A percentile compares a stretch with the other conserved stretches of the same genome.
Evolutionary conservation across 2,329 filamentous ascomycete genomes (phyloP).

Genomic region (Phaeophleospora eucalypticola): DNA sequence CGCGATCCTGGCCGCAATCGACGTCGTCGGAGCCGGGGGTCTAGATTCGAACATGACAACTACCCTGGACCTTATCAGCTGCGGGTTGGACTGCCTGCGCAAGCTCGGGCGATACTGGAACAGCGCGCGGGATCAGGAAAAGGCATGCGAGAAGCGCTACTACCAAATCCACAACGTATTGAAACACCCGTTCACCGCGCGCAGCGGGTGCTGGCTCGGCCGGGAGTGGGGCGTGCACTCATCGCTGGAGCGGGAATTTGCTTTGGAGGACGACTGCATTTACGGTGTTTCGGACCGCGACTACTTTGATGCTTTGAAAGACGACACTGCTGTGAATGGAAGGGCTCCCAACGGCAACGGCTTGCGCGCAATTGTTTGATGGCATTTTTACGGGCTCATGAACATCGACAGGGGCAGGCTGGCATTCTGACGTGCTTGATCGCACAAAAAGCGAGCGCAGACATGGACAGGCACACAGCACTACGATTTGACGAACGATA

Average conservation of each 20-base stretch:
- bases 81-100: conserved; percentile 53
- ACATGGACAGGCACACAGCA: background rate
- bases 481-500: background rate
- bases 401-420: background rate
- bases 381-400: too few relatives aligned
- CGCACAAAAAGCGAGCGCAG: background rate
- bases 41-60: conserved; percentile 48
- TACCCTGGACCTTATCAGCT: conserved; percentile 52
- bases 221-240: conserved; percentile 32
- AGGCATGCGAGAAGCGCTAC: conserved; percentile 47
- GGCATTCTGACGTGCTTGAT: background rate
- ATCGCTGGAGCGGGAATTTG: conserved; percentile 29
- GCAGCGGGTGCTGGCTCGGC: conserved; percentile 33
- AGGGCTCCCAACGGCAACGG: background rate
- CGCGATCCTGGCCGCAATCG: conserved; percentile 59
- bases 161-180: conserved; percentile 41
- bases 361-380: background rate
- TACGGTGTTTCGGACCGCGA: conserved; percentile 28
- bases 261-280: conserved; percentile 31
- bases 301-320: conserved; percentile 26
- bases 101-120: conserved; percentile 58
- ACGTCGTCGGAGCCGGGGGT: conserved; percentile 62
- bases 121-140: conserved; percentile 50
- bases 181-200: conserved; percentile 35
- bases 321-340: conserved; percentile 8